A percentile compares a stretch with the other conserved stretches of the same genome.
Conservation (phyloP, 495 filamentous ascomycete species). For the Massariosphaeria phaeospora region DNA sequence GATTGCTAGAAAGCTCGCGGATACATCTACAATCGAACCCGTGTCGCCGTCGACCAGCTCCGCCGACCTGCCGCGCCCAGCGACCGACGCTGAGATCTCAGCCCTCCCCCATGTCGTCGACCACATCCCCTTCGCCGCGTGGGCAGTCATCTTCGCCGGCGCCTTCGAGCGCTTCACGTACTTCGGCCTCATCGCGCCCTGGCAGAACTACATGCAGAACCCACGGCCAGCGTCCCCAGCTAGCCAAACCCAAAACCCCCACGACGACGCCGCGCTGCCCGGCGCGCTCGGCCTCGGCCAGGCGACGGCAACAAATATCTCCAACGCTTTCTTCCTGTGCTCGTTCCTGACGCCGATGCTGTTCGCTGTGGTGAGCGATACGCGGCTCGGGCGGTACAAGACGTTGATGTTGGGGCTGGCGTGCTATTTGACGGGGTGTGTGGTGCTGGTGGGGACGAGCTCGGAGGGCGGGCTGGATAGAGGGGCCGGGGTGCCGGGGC, state of each 20-base stretch:
- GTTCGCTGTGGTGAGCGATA: conserved; percentile 42
- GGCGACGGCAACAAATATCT: conserved; percentile 2
- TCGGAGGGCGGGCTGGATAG: not conserved
- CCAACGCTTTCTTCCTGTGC: conserved; percentile 22
- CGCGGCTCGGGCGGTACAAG: conserved; percentile 47
- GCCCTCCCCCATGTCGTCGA: not conserved
- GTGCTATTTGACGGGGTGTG: conserved; percentile 6
- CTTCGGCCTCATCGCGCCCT: conserved; percentile 9
- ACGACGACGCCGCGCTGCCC: not conserved
- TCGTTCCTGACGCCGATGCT: conserved; percentile 41
- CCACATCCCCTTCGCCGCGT: conserved; percentile 3
- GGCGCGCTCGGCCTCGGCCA: conserved; percentile 4
- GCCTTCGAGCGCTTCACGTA: conserved; percentile 12
- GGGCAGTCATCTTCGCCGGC: conserved; percentile 4
- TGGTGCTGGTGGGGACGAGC: conserved; percentile 2
- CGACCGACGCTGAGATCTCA: not conserved
- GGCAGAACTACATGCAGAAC: conserved; percentile 15
- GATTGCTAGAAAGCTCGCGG: no score
- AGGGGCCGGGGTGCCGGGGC: not conserved
- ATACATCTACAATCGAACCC: no score
- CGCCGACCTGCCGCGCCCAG: no score
- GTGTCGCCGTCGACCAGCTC: no score
- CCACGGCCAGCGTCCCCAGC: not conserved
- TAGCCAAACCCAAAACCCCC: conserved; percentile 6
- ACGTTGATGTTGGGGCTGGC: not conserved